phyloP scores from a whole-genome alignment of 495 filamentous ascomycete species.

The Aspergillus baeticus region DNA sequence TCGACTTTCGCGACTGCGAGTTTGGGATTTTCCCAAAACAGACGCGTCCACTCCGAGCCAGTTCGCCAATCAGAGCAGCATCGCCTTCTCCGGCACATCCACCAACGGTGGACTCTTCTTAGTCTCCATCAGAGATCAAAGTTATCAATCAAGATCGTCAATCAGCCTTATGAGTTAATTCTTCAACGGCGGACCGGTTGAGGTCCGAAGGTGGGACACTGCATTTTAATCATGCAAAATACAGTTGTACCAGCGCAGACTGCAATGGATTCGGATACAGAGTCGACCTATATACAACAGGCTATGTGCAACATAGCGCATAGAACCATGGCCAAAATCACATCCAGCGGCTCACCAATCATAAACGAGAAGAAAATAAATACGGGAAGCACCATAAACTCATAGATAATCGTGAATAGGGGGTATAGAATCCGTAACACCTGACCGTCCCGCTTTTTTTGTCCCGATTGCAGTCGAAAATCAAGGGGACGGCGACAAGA shows the following conservation, averaged over 20 bases:
- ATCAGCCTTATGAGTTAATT: background rate
- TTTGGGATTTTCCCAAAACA: background rate
- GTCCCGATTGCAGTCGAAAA: constrained; percentile 18
- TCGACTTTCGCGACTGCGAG: too few species aligned
- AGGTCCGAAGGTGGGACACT: background rate
- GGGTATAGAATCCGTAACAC: constrained; percentile 36
- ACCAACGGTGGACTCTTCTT: background rate
- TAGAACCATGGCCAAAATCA: constrained; percentile 4
- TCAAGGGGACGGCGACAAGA: constrained; percentile 18
- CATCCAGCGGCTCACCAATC: constrained; percentile 12
- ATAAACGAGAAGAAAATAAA: constrained; percentile 14
- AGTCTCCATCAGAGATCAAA: background rate
- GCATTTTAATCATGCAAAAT: background rate
- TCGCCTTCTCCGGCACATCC: background rate
- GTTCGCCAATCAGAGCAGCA: background rate
- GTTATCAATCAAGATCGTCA: background rate
- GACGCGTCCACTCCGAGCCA: background rate
- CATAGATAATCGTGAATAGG: constrained; percentile 31
- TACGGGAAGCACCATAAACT: constrained; percentile 26
- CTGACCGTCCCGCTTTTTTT: constrained; percentile 9
- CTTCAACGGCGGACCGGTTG: background rate
- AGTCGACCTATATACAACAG: constrained; percentile 17
- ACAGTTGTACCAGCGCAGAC: constrained; percentile 7
- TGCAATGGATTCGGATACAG: constrained; percentile 14
- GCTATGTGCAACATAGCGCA: constrained; percentile 13